Conservation (phyloP, 164 flowering plant genomes). For the Vitis cinerea region DNA sequence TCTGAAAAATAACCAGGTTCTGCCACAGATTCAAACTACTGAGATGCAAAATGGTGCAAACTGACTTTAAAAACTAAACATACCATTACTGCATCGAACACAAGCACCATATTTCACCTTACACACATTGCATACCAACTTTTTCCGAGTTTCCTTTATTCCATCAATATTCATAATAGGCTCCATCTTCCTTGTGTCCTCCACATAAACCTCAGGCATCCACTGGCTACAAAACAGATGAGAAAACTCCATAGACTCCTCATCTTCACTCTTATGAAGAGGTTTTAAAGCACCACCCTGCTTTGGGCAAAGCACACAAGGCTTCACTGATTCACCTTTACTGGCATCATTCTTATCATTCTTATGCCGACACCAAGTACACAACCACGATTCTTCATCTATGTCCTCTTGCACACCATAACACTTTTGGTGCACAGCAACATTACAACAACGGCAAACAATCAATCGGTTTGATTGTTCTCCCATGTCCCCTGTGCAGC, state of each 20-base stretch:
- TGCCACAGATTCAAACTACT: constrained; percentile 11
- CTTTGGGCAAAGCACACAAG: constrained; percentile 84
- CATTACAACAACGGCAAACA: constrained; percentile 65
- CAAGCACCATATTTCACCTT: constrained; percentile 83
- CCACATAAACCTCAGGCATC: constrained; percentile 87
- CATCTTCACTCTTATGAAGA: constrained; percentile 28
- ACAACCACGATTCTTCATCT: constrained; percentile 55
- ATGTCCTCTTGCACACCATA: constrained; percentile 68
- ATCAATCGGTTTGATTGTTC: constrained; percentile 44
- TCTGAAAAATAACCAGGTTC: neutral
- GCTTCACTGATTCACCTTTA: constrained; percentile 20
- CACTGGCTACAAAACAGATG: constrained; percentile 89
- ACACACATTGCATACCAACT: constrained; percentile 76
- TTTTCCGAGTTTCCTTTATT: constrained; percentile 62
- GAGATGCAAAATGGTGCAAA: constrained; percentile 9
- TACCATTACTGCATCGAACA: constrained; percentile 97
- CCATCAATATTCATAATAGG: constrained; percentile 74
- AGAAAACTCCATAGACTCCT: constrained; percentile 46
- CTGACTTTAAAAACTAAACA: constrained; percentile 32
- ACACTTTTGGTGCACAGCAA: constrained; percentile 79
- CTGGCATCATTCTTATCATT: constrained; percentile 24
- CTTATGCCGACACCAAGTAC: constrained; percentile 76
- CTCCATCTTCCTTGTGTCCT: constrained; percentile 66
- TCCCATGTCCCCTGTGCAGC: constrained; percentile 47
- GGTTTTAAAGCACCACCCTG: constrained; percentile 86